Conservation (phyloP, 306 rosid species). For the Pyrus communis region DNA sequence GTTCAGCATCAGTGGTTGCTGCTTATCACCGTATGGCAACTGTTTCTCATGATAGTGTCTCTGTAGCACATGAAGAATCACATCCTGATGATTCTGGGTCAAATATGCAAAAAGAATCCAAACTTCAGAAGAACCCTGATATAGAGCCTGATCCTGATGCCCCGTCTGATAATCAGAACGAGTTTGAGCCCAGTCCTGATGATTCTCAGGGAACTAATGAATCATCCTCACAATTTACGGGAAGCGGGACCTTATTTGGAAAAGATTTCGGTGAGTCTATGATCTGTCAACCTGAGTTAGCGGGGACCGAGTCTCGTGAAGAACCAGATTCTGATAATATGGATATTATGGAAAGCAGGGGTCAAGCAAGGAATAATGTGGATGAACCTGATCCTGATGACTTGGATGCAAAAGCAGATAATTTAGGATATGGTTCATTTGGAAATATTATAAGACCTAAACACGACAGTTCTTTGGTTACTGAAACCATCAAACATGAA, state of each 20-base stretch:
- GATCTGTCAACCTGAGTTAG: constrained; percentile 17
- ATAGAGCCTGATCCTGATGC: constrained; percentile 58
- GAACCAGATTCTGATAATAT: constrained; percentile 41
- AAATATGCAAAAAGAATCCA: constrained; percentile 15
- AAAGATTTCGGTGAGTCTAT: constrained; percentile 10
- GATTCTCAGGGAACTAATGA: constrained; percentile 32
- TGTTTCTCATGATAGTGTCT: constrained; percentile 27
- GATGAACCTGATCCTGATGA: constrained; percentile 40
- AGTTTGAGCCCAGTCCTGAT: constrained; percentile 58
- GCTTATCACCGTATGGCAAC: constrained; percentile 53
- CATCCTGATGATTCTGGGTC: constrained; percentile 35
- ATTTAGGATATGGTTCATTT: neutral
- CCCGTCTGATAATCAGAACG: constrained; percentile 19
- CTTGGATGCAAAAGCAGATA: constrained; percentile 15
- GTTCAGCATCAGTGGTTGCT: constrained; percentile 72
- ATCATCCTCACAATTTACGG: constrained; percentile 13
- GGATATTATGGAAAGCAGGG: constrained; percentile 8
- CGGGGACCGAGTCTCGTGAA: constrained; percentile 7
- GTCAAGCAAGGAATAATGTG: neutral
- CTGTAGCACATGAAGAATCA: constrained; percentile 38
- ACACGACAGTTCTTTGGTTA: constrained; percentile 14
- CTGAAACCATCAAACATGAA: constrained; percentile 9
- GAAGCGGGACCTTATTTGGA: constrained; percentile 9
- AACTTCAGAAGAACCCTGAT: constrained; percentile 19
- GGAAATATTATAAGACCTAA: constrained; percentile 3